These are phyloP conservation scores for Raffaelea arxii DNA, from an alignment of 2,329 filamentous ascomycete genomes.

Conservation along the genomic window DNA sequence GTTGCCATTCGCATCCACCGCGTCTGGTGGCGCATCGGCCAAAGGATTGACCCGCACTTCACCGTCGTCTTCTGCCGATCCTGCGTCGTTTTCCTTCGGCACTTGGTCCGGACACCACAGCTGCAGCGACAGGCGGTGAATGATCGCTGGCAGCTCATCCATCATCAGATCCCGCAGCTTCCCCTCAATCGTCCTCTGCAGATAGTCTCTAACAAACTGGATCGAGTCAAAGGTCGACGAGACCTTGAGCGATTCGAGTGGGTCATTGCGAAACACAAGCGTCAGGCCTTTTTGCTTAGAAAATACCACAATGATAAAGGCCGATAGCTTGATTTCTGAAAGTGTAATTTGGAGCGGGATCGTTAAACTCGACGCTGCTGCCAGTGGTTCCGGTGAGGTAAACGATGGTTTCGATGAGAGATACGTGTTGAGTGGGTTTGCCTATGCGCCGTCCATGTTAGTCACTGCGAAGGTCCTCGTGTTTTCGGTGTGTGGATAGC, in stretches of 20 bases:
- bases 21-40: constrained; percentile 68
- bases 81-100: constrained; percentile 52
- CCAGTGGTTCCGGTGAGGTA: constrained; percentile 84
- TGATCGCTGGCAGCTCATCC: constrained; percentile 94
- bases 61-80: constrained; percentile 37
- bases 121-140: constrained; percentile 80
- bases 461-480: neutral
- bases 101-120: constrained; percentile 85
- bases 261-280: constrained; percentile 95
- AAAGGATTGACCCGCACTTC: constrained; percentile 69
- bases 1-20: constrained; percentile 72
- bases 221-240: constrained; percentile 99
- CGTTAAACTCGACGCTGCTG: constrained; percentile 82
- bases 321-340: constrained; percentile 89
- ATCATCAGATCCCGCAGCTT: constrained; percentile 91
- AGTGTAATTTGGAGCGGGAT: constrained; percentile 97
- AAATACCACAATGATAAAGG: constrained; percentile 96
- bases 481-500: neutral
- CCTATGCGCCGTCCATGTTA: constrained; percentile 45
- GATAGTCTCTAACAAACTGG: constrained; percentile 92
- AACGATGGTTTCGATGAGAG: constrained; percentile 85
- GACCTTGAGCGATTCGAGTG: constrained; percentile 93
- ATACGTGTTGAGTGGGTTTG: constrained; percentile 94
- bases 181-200: constrained; percentile 91
- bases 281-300: constrained; percentile 96